phyloP scores from a whole-genome alignment of 192 early-diverging fungal species.

The Backusella sp. region DNA sequence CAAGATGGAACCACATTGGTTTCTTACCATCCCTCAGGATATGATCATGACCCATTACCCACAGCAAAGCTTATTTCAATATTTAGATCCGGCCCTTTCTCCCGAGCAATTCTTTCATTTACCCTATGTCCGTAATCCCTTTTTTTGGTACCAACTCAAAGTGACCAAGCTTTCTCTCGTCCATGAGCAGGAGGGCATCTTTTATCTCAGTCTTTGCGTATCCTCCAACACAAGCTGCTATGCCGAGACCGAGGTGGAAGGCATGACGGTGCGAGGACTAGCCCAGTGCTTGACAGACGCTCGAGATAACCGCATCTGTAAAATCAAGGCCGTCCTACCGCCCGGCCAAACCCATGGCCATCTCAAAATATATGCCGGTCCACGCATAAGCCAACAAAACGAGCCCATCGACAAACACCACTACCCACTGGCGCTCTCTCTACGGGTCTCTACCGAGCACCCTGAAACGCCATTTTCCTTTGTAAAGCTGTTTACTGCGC shows the following conservation, averaged over 20 bases:
- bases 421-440: slow-evolving; percentile 39
- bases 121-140: slow-evolving; percentile 46
- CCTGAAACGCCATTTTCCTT: slow-evolving; percentile 37
- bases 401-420: slow-evolving; percentile 14
- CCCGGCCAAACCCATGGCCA: slow-evolving; percentile 34
- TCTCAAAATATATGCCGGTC: slow-evolving; percentile 47
- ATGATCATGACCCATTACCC: slow-evolving; percentile 33
- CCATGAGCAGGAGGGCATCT: background rate
- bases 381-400: background rate
- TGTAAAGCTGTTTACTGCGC: slow-evolving; percentile 39
- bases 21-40: slow-evolving; percentile 22
- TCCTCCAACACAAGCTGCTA: slow-evolving; percentile 7
- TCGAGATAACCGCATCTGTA: slow-evolving; percentile 33
- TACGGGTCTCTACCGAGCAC: background rate
- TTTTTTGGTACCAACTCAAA: slow-evolving; percentile 39
- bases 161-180: slow-evolving; percentile 32
- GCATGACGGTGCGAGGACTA: slow-evolving; percentile 10
- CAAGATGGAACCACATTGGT: slow-evolving; percentile 25
- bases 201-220: slow-evolving; percentile 15
- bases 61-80: slow-evolving; percentile 23
- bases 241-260: slow-evolving; percentile 15
- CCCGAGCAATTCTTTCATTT: slow-evolving; percentile 36
- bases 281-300: slow-evolving; percentile 28
- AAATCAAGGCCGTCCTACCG: slow-evolving; percentile 52
- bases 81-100: slow-evolving; percentile 37